Evolutionary conservation across 306 rosid genomes (phyloP).

Genomic region (Acmispon strigosus): DNA sequence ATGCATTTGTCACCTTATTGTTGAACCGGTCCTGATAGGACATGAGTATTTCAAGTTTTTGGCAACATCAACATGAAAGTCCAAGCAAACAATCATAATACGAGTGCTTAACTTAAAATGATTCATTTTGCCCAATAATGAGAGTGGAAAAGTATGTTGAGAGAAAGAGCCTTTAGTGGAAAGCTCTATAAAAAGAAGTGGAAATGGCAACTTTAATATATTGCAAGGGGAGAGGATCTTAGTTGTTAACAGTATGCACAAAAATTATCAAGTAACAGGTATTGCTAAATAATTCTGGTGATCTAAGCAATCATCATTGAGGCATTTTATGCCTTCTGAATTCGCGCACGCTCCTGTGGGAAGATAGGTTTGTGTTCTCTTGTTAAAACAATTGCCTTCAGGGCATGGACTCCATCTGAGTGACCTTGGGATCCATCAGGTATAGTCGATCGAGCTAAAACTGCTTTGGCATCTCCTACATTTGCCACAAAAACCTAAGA

Average conservation of each 20-base stretch:
- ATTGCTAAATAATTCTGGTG: not conserved
- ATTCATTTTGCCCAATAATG: not conserved
- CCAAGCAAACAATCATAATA: not conserved
- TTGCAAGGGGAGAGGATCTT: not conserved
- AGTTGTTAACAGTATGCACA: not conserved
- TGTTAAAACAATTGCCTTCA: conserved; percentile 84
- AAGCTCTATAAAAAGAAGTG: not conserved
- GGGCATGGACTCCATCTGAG: conserved; percentile 34
- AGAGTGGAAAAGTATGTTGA: not conserved
- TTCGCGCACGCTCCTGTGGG: conserved; percentile 82
- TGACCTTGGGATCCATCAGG: conserved; percentile 36
- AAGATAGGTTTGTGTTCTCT: conserved; percentile 90
- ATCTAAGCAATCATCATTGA: conserved; percentile 14
- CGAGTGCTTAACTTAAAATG: not conserved
- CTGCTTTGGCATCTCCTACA: conserved; percentile 89
- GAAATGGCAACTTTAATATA: conserved; percentile 1
- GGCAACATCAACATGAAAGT: not conserved
- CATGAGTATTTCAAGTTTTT: not conserved
- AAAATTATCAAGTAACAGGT: not conserved
- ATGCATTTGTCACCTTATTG: no score
- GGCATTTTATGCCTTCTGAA: conserved; percentile 63
- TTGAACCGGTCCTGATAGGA: not conserved
- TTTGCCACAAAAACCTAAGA: conserved; percentile 75
- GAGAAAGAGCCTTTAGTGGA: not conserved
- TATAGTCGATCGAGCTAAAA: conserved; percentile 63